Conservation (phyloP, 1,139 yeast genomes). For the Magnusiomyces clavatus region DNA sequence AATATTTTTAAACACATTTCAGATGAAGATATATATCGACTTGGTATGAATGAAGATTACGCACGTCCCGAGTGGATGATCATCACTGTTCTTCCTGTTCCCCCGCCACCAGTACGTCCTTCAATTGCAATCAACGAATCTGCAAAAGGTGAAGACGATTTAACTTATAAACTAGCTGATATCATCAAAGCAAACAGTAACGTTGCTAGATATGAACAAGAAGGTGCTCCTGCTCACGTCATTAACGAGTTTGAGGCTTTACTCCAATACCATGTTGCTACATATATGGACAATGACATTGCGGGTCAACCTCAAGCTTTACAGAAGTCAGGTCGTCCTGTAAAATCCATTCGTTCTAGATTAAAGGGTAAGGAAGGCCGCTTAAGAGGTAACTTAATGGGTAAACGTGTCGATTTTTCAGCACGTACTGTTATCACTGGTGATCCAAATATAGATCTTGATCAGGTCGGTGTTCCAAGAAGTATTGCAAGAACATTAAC, state of each 20-base stretch:
- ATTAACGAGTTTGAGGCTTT: constrained; percentile 93
- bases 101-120: constrained; percentile 99
- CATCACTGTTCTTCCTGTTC: constrained; percentile 95
- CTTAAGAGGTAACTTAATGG: constrained; percentile 97
- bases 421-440: constrained; percentile 99
- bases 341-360: constrained; percentile 96
- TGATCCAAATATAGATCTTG: constrained; percentile 95
- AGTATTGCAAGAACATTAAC: constrained; percentile 93
- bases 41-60: constrained; percentile 92
- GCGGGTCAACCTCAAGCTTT: constrained; percentile 99
- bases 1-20: constrained; percentile 89
- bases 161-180: constrained; percentile 95
- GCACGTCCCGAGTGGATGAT: constrained; percentile 99
- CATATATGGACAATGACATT: constrained; percentile 98
- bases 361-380: constrained; percentile 99
- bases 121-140: constrained; percentile 96
- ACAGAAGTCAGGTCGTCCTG: constrained; percentile 98
- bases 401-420: constrained; percentile 98
- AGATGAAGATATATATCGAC: constrained; percentile 66
- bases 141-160: constrained; percentile 99
- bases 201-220: constrained; percentile 93
- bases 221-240: constrained; percentile 98
- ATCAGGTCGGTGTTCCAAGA: constrained; percentile 97
- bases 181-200: constrained; percentile 92
- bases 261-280: constrained; percentile 97